A percentile compares a stretch with the other conserved stretches of the same genome.
Evolutionary conservation across 768 basidiomycete species (phyloP).

Genomic region (Suillus spraguei): DNA sequence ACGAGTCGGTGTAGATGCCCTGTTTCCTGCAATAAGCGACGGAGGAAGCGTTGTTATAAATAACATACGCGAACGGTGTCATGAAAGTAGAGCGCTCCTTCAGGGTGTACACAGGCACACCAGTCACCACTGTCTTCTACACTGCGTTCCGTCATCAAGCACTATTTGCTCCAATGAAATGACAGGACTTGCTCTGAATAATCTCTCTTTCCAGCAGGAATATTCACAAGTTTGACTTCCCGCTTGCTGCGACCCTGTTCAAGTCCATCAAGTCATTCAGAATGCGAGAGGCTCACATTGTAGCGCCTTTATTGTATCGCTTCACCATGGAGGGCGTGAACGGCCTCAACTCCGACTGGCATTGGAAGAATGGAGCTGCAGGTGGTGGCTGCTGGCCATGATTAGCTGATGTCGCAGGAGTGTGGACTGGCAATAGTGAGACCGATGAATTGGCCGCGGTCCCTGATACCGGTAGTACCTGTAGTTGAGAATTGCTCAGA

Average conservation of each 20-base stretch:
- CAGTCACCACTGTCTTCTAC: slow-evolving; percentile 26
- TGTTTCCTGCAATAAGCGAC: slow-evolving; percentile 17
- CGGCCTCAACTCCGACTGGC: neutral
- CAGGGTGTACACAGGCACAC: slow-evolving; percentile 47
- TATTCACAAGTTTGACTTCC: neutral
- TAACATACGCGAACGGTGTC: slow-evolving; percentile 40
- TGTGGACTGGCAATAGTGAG: neutral
- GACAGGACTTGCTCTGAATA: neutral
- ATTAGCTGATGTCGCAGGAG: neutral
- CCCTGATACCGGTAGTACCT: neutral
- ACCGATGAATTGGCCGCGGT: neutral
- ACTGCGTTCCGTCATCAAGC: neutral
- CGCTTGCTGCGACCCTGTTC: neutral
- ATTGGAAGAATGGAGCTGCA: neutral
- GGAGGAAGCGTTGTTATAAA: neutral
- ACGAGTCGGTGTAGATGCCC: slow-evolving; percentile 52
- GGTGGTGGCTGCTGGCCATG: neutral
- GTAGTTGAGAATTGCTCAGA: neutral
- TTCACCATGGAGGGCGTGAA: neutral
- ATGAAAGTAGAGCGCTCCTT: slow-evolving; percentile 57
- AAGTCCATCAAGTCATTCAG: neutral
- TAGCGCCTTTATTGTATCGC: neutral
- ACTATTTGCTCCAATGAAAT: neutral
- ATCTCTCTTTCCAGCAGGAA: neutral
- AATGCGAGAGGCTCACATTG: neutral